Percentiles rank a stretch among this genome's conserved stretches.
These are phyloP conservation scores for Ceratocystis smalleyi DNA, from an alignment of 2,329 filamentous ascomycete species.

Conservation along the genomic window DNA sequence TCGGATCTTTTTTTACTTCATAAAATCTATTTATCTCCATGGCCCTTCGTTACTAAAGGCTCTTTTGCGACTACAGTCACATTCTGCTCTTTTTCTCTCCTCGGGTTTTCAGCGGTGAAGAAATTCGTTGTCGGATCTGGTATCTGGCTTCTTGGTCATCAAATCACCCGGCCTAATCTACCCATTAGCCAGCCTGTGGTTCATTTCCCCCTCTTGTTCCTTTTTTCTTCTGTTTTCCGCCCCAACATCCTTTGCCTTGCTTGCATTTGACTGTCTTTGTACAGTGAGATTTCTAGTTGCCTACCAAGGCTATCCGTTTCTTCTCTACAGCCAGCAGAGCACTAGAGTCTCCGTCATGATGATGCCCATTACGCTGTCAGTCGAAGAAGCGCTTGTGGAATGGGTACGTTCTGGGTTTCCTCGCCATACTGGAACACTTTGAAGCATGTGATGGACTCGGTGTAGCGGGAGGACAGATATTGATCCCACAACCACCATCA, in stretches of 20 bases:
- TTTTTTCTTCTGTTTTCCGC: slow-evolving; percentile 6
- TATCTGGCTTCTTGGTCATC: slow-evolving; percentile 6
- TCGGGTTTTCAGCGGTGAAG: neutral
- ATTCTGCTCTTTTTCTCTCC: neutral
- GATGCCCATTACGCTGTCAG: slow-evolving; percentile 12
- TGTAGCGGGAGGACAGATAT: neutral
- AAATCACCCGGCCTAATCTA: neutral
- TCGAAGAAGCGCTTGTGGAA: slow-evolving; percentile 16
- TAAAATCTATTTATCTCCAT: neutral
- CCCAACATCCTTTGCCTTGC: slow-evolving; percentile 1
- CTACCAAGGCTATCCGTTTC: slow-evolving; percentile 10
- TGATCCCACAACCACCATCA: neutral
- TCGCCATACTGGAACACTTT: neutral
- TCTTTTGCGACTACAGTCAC: neutral
- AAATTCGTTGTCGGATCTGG: slow-evolving; percentile 9
- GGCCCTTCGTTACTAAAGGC: neutral
- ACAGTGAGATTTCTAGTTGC: neutral
- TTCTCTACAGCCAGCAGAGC: slow-evolving; percentile 1
- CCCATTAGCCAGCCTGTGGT: neutral
- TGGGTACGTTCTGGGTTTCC: slow-evolving; percentile 12
- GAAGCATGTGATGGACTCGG: neutral
- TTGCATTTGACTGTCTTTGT: neutral
- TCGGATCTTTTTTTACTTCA: neutral
- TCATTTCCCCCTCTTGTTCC: neutral
- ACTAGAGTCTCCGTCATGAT: neutral